Base-by-base conservation (phyloP, 1,284 basidiomycete genomes). In the Ceratobasidium sp. region DNA sequence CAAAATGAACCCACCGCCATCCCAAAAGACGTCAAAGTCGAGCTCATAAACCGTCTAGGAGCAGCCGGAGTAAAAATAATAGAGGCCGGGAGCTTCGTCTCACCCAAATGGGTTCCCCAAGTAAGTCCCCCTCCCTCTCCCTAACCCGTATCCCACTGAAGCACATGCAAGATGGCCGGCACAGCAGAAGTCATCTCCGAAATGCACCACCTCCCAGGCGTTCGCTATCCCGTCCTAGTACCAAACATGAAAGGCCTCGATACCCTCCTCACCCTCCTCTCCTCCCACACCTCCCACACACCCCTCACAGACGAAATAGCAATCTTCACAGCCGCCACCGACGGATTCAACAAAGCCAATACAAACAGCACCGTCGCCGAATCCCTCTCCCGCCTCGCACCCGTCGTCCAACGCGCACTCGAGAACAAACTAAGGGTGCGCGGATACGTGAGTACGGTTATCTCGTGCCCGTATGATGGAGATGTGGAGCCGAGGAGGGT, bases 21-120 rank as follows among this genome's bases (percentile, higher is more conserved):
- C 2, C 87, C 93, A 3, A 90, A 91, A 0, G 86, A 89, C 14
- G 85, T 92, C 77, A 98, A 97, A 82, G 89, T 91, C 53, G 91
- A 94, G 78, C 87, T 99, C 60, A 91, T 99, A 76, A 88, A 93
- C 75, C 84, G 91, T 15, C 89, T 98, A 3, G 89, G 88, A 5
- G 81, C 84, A 9, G 90, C 93, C 1, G 97, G 97, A 0, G 82
- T 92, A 77, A 85, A 84, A 73, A 89, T 86, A 72, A 92, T 99
- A 77, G 97, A 99, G 83, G 89, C 91, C 0, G 97, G 97, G 5
- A 94, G 93, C 80, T 98, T 98, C 80, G 96, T 98, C 73, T 93
- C 93, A 81, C 92, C 93, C 0, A 96, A 95, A 82, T 96, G 95
- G 93, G 94, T 98, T 19, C 96, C 95, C 0, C 94, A 96, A 88